A percentile compares a stretch with the other conserved stretches of the same genome.
Conservation (phyloP, 2,329 filamentous ascomycete genomes). For the Aspergillus neotritici region DNA sequence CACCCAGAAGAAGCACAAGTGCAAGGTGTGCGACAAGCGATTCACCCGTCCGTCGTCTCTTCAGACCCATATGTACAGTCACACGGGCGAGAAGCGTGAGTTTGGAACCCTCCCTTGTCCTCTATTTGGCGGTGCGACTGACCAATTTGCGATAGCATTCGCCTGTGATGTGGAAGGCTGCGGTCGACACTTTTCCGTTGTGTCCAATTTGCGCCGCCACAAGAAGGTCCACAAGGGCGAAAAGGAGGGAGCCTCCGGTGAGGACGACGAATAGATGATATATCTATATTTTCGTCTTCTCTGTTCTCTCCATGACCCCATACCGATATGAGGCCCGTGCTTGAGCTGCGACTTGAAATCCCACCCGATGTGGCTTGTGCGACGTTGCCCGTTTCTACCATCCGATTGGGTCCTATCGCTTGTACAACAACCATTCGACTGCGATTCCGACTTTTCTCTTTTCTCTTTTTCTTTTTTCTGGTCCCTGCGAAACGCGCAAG, state of each 20-base stretch:
- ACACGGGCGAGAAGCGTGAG: conserved; percentile 97
- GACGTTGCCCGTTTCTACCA: conserved; percentile 6
- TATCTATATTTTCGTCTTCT: conserved; percentile 4
- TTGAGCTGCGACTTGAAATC: conserved; percentile 1
- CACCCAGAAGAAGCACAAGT: conserved; percentile 99
- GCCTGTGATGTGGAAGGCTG: conserved; percentile 92
- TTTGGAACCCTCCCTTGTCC: conserved; percentile 24
- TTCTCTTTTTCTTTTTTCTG: conserved; percentile 18
- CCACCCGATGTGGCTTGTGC: conserved; percentile 9
- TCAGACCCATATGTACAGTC: conserved; percentile 97
- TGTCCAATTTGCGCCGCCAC: conserved; percentile 89
- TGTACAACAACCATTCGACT: conserved; percentile 29
- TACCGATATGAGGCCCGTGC: conserved; percentile 3
- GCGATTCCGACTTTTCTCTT: conserved; percentile 9
- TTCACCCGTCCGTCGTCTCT: conserved; percentile 92
- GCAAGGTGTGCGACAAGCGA: conserved; percentile 96
- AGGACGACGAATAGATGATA: conserved; percentile 36
- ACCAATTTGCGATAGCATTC: conserved; percentile 61
- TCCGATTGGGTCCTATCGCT: conserved; percentile 19
- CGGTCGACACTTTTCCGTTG: conserved; percentile 92
- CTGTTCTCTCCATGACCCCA: conserved; percentile 11
- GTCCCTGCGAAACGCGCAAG: conserved; percentile 16
- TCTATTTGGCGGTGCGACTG: conserved; percentile 11
- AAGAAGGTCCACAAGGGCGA: conserved; percentile 87
- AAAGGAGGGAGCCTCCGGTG: conserved; percentile 35